Evolutionary conservation across 345 rosid genomes (phyloP), one percentile per base, ranked within the genome.

Genomic region (Rhizophora mangle): DNA sequence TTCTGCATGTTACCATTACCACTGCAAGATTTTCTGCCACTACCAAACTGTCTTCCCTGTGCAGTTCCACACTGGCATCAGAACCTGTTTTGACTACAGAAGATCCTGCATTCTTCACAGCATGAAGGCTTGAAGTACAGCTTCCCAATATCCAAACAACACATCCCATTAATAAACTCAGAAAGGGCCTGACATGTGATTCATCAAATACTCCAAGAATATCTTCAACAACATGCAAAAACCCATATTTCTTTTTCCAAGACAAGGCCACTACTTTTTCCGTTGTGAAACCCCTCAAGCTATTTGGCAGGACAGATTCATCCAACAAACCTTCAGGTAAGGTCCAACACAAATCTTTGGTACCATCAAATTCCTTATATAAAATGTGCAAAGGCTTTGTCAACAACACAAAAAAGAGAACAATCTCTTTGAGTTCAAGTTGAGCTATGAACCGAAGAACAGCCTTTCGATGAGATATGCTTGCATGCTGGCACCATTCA

Each of bases 221-320:
- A 67, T 87, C 90, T 74, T 88, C 87, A 76, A 92, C 79, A 60
- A 95, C 99, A 77, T 92, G 96, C 75, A 95, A 79, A 80, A 92
- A 90, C 30, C 91, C 96, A 72, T 77, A 84, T 76, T 71, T 83
- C 82, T 85, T 88, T 84, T 95, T 90, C 89, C 83, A 88, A 32
- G 96, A 82, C 22, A 95, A 69, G 31, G 76, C 75, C 7, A 81
- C 75, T 24, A 90, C 59, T 78, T 78, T 73, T 69, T 95, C 97
- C 63, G 69, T 57, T 6, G 87, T 80, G 71, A 95, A 88, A 78
- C 76, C 77, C 74, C 83, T 82, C 80, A 86, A 60, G 77, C 82
- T 77, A 73, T 74, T 72, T 20, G 72, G 74, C 58, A 83, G 76
- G 54, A 74, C 82, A 83, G 88, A 84, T 51, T 81, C 86, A 32